Evolutionary conservation across 495 filamentous ascomycete species (phyloP).

Genomic region (Trichoderma virens): DNA sequence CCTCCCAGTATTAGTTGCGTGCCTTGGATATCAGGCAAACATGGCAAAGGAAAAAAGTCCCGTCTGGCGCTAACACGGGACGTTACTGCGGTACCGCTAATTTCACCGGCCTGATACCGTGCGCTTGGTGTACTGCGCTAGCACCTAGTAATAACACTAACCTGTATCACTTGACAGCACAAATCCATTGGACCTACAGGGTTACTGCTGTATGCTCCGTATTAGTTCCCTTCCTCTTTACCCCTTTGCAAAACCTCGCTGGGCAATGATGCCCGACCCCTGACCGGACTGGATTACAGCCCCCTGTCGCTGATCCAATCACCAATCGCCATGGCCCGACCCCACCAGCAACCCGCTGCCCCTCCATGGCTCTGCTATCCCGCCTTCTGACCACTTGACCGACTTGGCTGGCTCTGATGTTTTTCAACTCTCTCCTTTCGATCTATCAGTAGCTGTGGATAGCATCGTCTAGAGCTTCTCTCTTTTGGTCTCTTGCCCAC

Average conservation of each 20-base stretch:
- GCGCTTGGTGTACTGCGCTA: slow-evolving; percentile 3
- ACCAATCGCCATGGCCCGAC: background rate
- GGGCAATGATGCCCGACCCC: background rate
- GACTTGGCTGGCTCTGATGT: background rate
- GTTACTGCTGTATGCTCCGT: too few relatives aligned
- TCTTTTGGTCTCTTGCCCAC: background rate
- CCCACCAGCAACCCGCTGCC: slow-evolving; percentile 4
- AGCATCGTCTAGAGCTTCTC: background rate
- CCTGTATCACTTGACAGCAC: too few relatives aligned
- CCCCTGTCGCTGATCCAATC: background rate
- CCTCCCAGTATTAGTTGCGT: too few relatives aligned
- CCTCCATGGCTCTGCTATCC: background rate
- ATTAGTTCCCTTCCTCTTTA: background rate
- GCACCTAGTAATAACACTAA: background rate
- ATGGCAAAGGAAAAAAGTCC: background rate
- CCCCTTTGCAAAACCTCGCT: background rate
- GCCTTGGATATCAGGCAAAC: too few relatives aligned
- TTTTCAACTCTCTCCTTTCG: slow-evolving; percentile 4
- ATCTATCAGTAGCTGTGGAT: background rate
- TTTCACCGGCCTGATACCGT: background rate
- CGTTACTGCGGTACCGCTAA: background rate
- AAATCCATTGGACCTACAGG: too few relatives aligned
- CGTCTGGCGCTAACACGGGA: background rate
- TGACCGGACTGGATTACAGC: background rate
- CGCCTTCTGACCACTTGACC: slow-evolving; percentile 3